Percentiles rank a stretch among this genome's conserved stretches.
Conservation (phyloP, 768 basidiomycete species). For the Filobasidium wieringae region DNA sequence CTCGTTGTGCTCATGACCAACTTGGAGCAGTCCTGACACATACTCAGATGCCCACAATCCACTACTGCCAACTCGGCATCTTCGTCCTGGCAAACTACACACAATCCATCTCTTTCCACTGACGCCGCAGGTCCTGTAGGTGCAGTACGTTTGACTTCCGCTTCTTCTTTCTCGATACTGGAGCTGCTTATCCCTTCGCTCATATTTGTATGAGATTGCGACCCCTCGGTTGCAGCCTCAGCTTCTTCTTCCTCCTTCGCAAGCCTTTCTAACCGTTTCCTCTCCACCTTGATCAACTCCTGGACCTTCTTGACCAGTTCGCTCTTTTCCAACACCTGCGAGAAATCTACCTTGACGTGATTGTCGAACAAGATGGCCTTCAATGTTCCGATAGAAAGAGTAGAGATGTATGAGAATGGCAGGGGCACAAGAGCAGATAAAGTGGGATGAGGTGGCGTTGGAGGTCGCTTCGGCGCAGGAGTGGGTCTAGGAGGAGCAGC, state of each 20-base stretch:
- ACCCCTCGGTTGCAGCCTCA: constrained; percentile 5
- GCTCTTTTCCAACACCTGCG: constrained; percentile 65
- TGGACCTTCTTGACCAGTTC: constrained; percentile 32
- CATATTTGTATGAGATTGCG: background rate
- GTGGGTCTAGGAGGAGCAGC: constrained; percentile 18
- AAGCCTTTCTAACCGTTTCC: constrained; percentile 35
- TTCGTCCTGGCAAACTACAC: constrained; percentile 86
- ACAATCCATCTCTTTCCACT: constrained; percentile 51
- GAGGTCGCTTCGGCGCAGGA: constrained; percentile 20
- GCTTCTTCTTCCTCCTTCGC: constrained; percentile 22
- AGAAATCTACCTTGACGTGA: constrained; percentile 49
- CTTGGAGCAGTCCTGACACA: constrained; percentile 37
- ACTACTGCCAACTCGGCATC: constrained; percentile 88
- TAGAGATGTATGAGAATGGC: constrained; percentile 47
- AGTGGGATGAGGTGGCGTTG: constrained; percentile 46
- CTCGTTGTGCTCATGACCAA: constrained; percentile 49
- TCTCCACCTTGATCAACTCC: constrained; percentile 31
- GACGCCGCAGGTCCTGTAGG: constrained; percentile 35
- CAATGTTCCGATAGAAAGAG: constrained; percentile 57
- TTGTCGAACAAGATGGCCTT: constrained; percentile 71
- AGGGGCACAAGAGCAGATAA: constrained; percentile 60
- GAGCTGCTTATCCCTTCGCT: no score
- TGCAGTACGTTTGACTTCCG: background rate
- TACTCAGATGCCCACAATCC: constrained; percentile 62
- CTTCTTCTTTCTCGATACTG: background rate